phyloP scores from a whole-genome alignment of 2,329 filamentous ascomycete species.

The Phaeosphaeriaceae sp. region DNA sequence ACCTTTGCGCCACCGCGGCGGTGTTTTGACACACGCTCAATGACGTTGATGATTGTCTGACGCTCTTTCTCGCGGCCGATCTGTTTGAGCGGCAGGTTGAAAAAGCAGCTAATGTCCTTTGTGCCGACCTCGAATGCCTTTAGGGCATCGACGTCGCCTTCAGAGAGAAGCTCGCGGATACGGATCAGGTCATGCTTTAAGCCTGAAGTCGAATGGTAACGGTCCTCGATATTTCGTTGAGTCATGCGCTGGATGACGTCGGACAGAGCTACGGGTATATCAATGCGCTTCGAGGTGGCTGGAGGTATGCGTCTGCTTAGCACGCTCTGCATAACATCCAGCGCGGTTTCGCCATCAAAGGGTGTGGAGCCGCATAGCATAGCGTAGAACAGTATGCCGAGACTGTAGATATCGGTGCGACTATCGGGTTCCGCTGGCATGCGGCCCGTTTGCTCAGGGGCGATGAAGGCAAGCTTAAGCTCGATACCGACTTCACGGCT shows the following conservation, averaged over 20 bases:
- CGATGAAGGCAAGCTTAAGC: constrained; percentile 89
- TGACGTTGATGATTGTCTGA: constrained; percentile 69
- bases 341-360: constrained; percentile 78
- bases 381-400: constrained; percentile 89
- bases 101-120: constrained; percentile 92
- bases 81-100: constrained; percentile 81
- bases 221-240: constrained; percentile 82
- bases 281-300: constrained; percentile 77
- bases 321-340: constrained; percentile 92
- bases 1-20: constrained; percentile 58
- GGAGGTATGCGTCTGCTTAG: constrained; percentile 79
- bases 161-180: constrained; percentile 75
- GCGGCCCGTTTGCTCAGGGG: constrained; percentile 91
- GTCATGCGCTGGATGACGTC: constrained; percentile 91
- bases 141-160: constrained; percentile 75
- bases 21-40: constrained; percentile 76
- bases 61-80: constrained; percentile 80
- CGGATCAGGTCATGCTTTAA: constrained; percentile 80
- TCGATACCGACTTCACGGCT: constrained; percentile 85
- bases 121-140: constrained; percentile 77
- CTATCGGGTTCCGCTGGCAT: constrained; percentile 88
- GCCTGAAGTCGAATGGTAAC: constrained; percentile 85
- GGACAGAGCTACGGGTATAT: constrained; percentile 83
- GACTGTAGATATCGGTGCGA: constrained; percentile 90
- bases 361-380: constrained; percentile 73